Base-by-base conservation (phyloP, 108 stramenopile species). In the Cyclotella sp. region DNA sequence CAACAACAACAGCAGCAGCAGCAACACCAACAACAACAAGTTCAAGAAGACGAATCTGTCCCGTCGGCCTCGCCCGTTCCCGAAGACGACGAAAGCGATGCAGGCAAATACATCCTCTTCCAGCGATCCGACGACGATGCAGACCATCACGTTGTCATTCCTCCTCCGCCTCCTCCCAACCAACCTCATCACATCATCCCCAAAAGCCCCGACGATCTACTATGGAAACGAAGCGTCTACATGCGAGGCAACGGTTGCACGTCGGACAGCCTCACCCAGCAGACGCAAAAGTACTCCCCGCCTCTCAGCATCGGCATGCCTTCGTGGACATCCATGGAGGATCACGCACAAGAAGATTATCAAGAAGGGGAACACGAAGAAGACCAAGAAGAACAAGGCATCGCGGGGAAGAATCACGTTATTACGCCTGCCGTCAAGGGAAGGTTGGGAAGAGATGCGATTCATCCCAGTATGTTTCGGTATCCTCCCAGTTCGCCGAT, bases 101-200 rank as follows among this genome's bases (percentile, higher is more conserved):
- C 30, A 1, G 54, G 70, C 16, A 70, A 69, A 61, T 74, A 74
- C 63, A 64, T 74, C 27, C 46, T 77, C 54, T 68, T 77, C 12
- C 68, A 60, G 2, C 58, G 60, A 14, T 68, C 76, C 49, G 77
- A 77, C 47, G 77, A 77, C 4, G 63, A 63, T 14, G 58, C 5
- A 44, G 68, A 70, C 7, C 68, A 69, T 0, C 46, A 45, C 0
- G 34, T 0, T 19, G 49, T 9, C 9, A 45, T 45, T n/a, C 45
- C 46, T 34, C 34, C 34, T 34, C 34, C 34, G 34, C 34, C 34
- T 34, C 34, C 34, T 34, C 34, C 34, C 34, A 34, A 34, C 34
- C 34, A 49, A 16, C 12, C 11, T 11, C 29, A 18, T 52, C 59
- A 44, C 34, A 24, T 59, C 24, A 58, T 67, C 27, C 66, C 54